Evolutionary conservation across 2,329 filamentous ascomycete species (phyloP).

Genomic region (Diaporthe vexans): DNA sequence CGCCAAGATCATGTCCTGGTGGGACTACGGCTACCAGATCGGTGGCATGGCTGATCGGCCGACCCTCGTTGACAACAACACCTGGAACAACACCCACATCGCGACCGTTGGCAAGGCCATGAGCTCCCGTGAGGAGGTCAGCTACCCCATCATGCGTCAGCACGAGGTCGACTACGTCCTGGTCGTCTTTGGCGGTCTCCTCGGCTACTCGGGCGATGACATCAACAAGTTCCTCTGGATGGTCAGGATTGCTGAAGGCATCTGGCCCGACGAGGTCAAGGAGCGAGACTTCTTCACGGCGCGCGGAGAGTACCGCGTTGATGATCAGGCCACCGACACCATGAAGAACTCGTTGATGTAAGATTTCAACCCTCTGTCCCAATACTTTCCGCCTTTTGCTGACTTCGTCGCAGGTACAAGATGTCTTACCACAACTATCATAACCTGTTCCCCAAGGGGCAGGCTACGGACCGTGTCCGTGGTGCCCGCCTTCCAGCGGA

Average conservation of each 20-base stretch:
- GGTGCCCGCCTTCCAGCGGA: slow-evolving; percentile 84
- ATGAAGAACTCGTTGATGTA: slow-evolving; percentile 99
- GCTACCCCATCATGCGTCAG: slow-evolving; percentile 97
- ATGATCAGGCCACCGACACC: slow-evolving; percentile 91
- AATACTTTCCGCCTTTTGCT: slow-evolving; percentile 43
- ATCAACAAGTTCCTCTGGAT: slow-evolving; percentile 99
- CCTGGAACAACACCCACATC: slow-evolving; percentile 99
- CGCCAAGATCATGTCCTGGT: slow-evolving; percentile 99
- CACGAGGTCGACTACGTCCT: slow-evolving; percentile 99
- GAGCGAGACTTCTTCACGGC: slow-evolving; percentile 96
- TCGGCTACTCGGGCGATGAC: slow-evolving; percentile 98
- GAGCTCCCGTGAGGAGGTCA: slow-evolving; percentile 97
- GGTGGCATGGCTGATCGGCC: slow-evolving; percentile 99
- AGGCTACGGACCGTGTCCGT: slow-evolving; percentile 92
- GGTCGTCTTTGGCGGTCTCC: slow-evolving; percentile 93
- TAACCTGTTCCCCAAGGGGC: slow-evolving; percentile 89
- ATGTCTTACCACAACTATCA: slow-evolving; percentile 99
- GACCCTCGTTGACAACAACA: slow-evolving; percentile 99
- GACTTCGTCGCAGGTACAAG: slow-evolving; percentile 83
- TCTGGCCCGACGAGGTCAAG: slow-evolving; percentile 99
- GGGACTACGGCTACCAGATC: slow-evolving; percentile 99
- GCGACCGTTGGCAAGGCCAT: slow-evolving; percentile 99
- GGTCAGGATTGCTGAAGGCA: slow-evolving; percentile 98
- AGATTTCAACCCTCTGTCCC: slow-evolving; percentile 54
- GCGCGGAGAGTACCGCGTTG: slow-evolving; percentile 94